Base-by-base conservation (phyloP, 2,329 filamentous ascomycete species). In the Sordariomycetes sp. region DNA sequence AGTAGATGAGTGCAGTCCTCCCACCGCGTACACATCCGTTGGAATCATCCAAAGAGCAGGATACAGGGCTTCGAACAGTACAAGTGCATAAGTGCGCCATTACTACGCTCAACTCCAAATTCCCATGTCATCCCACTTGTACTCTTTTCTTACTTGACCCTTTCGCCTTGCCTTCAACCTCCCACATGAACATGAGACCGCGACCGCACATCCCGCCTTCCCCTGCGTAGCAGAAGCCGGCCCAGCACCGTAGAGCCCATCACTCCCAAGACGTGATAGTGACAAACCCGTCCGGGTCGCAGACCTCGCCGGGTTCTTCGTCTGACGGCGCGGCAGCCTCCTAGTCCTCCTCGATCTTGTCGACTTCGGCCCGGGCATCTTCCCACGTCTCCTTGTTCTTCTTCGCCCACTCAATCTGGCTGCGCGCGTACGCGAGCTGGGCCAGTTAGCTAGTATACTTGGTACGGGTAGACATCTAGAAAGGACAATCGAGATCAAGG, bases 371-470 rank as follows among this genome's bases (percentile, higher is more conserved):
- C 64, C 85, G 87, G 1, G 91, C 91, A 68, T 96, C 91, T 65
- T 92, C 88, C 91, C 91, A 96, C 7, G 90, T 90, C 65, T 92
- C 89, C 67, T 91, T 83, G 69, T 87, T 86, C 65, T 92, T 91
- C 70, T 86, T 88, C 3, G 91, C 92, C 91, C 91, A 96, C 68
- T 96, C 89, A 60, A 96, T 84, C 68, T 96, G 91, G 69, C 87
- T 92, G 69, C 88, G 89, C 13, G 91, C 91, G 70, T 96, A 96
- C 35, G 89, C 89, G 65, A 96, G 82, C 91, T 96, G 64, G 32
- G 52, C 17, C 54, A 24, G n/a, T 12, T 39, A 12, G 62, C 67
- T 62, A 69, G 66, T n/a, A n/a, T n/a, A n/a, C n/a, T n/a, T n/a
- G 55, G 60, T 59, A 39, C 36, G 10, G 15, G 3, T 12, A 3